Conservation (phyloP, 345 rosid genomes). For the Stellera chamaejasme region DNA sequence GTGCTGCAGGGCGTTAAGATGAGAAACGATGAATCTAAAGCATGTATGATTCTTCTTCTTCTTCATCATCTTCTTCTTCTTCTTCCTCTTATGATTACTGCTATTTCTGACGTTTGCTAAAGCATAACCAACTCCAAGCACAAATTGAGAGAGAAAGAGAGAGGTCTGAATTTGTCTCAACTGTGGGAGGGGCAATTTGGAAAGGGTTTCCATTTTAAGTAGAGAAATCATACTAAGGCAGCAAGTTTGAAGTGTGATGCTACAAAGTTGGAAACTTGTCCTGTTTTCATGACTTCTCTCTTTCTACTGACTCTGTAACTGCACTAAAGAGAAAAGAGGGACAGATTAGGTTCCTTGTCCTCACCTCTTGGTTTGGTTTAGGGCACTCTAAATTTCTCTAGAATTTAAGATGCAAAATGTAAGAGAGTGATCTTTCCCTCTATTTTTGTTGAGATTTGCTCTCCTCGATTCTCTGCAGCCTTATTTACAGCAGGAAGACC, state of each 20-base stretch:
- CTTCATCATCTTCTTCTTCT: slow-evolving; percentile 6
- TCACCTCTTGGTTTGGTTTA: slow-evolving; percentile 13
- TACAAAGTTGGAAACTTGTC: slow-evolving; percentile 47
- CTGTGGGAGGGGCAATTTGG: slow-evolving; percentile 8
- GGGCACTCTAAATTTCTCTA: neutral
- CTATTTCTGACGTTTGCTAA: slow-evolving; percentile 49
- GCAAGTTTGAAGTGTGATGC: slow-evolving; percentile 58
- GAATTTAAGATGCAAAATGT: neutral
- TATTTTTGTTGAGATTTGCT: slow-evolving; percentile 14
- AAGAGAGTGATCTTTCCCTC: neutral
- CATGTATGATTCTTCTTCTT: slow-evolving; percentile 40
- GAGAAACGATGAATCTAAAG: slow-evolving; percentile 73
- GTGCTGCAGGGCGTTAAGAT: slow-evolving; percentile 77
- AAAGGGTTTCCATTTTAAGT: slow-evolving; percentile 39
- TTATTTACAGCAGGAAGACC: slow-evolving; percentile 65
- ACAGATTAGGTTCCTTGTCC: slow-evolving; percentile 16
- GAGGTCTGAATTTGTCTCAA: slow-evolving; percentile 40
- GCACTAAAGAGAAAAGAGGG: slow-evolving; percentile 17
- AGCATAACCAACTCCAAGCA: slow-evolving; percentile 37
- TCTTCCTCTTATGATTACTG: slow-evolving; percentile 15
- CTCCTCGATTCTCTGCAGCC: slow-evolving; percentile 60
- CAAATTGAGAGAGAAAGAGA: slow-evolving; percentile 1
- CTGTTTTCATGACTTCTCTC: slow-evolving; percentile 17
- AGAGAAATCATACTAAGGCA: slow-evolving; percentile 54
- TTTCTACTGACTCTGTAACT: slow-evolving; percentile 37